A percentile compares a stretch with the other conserved stretches of the same genome.
Evolutionary conservation across 306 rosid species (phyloP).

Genomic region (Quercus aquifolioides): DNA sequence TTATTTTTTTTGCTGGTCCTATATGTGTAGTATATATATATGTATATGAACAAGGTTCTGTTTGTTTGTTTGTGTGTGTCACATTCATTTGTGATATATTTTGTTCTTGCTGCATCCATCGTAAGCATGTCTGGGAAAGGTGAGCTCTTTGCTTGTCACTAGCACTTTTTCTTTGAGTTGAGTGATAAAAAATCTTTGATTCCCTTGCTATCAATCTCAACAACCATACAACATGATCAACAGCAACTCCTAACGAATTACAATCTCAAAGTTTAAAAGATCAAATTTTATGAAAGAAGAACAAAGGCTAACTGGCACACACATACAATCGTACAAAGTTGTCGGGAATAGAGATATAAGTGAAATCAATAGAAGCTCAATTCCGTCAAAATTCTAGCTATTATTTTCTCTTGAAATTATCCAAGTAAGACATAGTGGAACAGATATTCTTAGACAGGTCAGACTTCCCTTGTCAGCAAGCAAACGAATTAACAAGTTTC

Average conservation of each 20-base stretch:
- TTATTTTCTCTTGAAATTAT: not conserved
- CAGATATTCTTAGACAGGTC: no score
- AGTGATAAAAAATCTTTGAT: not conserved
- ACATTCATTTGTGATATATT: constrained; percentile 41
- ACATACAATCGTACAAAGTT: not conserved
- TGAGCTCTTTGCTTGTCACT: constrained; percentile 30
- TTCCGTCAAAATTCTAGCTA: not conserved
- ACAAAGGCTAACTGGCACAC: no score
- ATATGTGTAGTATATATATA: not conserved
- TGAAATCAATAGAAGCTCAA: no score
- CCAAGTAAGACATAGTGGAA: no score
- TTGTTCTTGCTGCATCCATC: constrained; percentile 88
- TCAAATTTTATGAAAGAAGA: not conserved
- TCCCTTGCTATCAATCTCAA: not conserved
- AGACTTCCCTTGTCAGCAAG: no score
- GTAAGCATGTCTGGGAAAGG: constrained; percentile 94
- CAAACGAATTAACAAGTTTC: no score
- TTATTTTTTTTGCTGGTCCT: not conserved
- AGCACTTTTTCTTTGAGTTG: not conserved
- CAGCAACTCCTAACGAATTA: no score
- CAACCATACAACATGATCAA: not conserved
- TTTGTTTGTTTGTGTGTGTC: not conserved
- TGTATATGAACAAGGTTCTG: not conserved
- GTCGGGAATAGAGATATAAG: no score
- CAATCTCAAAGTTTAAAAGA: no score